Conservation (phyloP, 345 rosid genomes). For the Gossypium turneri region DNA sequence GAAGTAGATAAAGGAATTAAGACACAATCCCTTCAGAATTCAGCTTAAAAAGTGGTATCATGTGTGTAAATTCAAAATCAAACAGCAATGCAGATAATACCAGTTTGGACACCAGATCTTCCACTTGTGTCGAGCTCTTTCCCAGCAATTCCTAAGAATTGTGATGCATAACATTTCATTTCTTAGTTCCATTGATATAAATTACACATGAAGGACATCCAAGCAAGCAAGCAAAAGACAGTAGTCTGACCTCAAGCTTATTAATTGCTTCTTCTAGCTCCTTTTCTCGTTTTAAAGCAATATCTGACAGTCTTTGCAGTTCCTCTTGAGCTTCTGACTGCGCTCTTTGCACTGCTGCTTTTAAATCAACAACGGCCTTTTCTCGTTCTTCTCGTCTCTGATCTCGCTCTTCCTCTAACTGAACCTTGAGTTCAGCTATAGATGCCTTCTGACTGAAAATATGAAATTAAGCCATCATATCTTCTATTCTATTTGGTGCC, state of each 20-base stretch:
- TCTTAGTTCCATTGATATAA: slow-evolving; percentile 13
- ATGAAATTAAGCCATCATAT: background rate
- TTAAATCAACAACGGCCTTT: slow-evolving; percentile 61
- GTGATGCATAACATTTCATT: slow-evolving; percentile 20
- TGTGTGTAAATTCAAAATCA: background rate
- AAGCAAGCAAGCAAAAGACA: slow-evolving; percentile 4
- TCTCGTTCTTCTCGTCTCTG: slow-evolving; percentile 82
- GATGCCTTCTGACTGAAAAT: slow-evolving; percentile 73
- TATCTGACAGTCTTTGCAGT: slow-evolving; percentile 57
- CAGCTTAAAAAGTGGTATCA: background rate
- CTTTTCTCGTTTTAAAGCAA: slow-evolving; percentile 56
- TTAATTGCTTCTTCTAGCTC: slow-evolving; percentile 76
- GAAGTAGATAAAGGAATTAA: slow-evolving; percentile 20
- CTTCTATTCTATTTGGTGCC: background rate
- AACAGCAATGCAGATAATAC: slow-evolving; percentile 32
- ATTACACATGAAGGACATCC: slow-evolving; percentile 13
- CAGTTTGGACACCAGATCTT: slow-evolving; percentile 73
- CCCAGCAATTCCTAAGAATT: slow-evolving; percentile 61
- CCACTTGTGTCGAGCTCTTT: slow-evolving; percentile 70
- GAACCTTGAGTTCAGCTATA: slow-evolving; percentile 63
- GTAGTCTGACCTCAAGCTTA: slow-evolving; percentile 66
- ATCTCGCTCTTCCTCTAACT: slow-evolving; percentile 75
- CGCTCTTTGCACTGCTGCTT: slow-evolving; percentile 71
- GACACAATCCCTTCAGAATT: slow-evolving; percentile 10
- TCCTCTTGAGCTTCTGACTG: slow-evolving; percentile 75